Evolutionary conservation across 352 stramenopile genomes (phyloP).

Genomic region (Pythium coloratum): DNA sequence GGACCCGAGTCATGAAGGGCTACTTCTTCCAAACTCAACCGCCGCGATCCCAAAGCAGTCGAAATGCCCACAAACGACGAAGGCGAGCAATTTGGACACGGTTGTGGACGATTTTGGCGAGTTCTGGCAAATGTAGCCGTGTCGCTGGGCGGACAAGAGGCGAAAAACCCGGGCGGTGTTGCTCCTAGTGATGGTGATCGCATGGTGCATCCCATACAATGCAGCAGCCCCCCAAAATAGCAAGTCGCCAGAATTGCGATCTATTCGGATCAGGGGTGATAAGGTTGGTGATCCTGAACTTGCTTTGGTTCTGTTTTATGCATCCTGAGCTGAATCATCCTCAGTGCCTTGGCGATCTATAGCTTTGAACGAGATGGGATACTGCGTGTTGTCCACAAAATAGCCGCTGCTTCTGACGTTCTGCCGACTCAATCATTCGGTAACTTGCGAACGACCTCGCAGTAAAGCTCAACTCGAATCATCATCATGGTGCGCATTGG

Average conservation of each 20-base stretch:
- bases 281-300: constrained; percentile 1
- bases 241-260: neutral
- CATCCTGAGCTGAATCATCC: neutral
- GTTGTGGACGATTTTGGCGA: constrained; percentile 18
- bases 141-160: neutral
- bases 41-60: neutral
- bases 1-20: neutral
- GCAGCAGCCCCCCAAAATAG: neutral
- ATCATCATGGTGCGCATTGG: constrained; percentile 18
- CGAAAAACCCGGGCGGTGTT: no score
- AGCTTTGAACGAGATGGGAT: neutral
- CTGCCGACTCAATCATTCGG: constrained; percentile 8
- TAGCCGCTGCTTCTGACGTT: neutral
- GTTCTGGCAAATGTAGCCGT: constrained; percentile 24
- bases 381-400: neutral
- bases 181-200: neutral
- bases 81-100: neutral
- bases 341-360: neutral
- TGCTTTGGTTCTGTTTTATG: neutral
- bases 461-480: neutral
- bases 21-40: neutral
- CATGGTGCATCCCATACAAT: neutral
- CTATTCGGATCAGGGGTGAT: neutral
- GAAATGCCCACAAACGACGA: neutral
- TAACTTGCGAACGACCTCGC: constrained; percentile 13